These are phyloP conservation scores for Sutorius australiensis DNA, from an alignment of 768 basidiomycete species.

Conservation along the genomic window DNA sequence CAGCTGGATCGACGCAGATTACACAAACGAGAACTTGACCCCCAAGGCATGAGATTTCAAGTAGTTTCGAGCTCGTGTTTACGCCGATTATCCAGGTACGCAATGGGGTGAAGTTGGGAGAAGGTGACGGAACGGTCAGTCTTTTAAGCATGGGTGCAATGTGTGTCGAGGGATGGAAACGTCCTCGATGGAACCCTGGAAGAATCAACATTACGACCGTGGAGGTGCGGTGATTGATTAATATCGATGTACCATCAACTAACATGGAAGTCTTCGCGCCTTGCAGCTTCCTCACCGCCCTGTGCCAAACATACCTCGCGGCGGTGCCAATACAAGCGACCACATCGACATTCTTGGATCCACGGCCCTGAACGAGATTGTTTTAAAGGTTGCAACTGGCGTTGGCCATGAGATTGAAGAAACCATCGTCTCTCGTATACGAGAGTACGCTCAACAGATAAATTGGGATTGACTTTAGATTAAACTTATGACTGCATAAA, in stretches of 20 bases:
- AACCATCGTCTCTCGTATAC: constrained; percentile 70
- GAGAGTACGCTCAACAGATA: constrained; percentile 68
- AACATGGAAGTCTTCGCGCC: constrained; percentile 3
- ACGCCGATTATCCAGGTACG: constrained; percentile 40
- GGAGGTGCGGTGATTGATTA: constrained; percentile 52
- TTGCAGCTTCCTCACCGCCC: constrained; percentile 77
- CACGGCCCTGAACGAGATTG: constrained; percentile 80
- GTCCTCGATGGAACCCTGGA: constrained; percentile 85
- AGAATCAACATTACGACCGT: constrained; percentile 84
- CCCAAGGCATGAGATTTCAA: constrained; percentile 47
- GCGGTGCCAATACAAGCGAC: constrained; percentile 89
- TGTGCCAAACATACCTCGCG: constrained; percentile 66
- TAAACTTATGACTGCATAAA: constrained; percentile 5
- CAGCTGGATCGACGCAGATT: constrained; percentile 84
- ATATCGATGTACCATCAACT: constrained; percentile 1
- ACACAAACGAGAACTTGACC: constrained; percentile 56
- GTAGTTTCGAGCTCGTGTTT: neutral
- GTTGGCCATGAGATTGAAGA: constrained; percentile 69
- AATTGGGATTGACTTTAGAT: constrained; percentile 61
- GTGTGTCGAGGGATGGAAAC: constrained; percentile 95
- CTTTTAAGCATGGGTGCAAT: constrained; percentile 87
- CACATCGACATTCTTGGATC: constrained; percentile 86
- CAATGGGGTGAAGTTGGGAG: constrained; percentile 89
- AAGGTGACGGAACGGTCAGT: constrained; percentile 93
- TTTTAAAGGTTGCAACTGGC: constrained; percentile 86